phyloP scores from a whole-genome alignment of 2,329 filamentous ascomycete species.

The Claviceps sp. region DNA sequence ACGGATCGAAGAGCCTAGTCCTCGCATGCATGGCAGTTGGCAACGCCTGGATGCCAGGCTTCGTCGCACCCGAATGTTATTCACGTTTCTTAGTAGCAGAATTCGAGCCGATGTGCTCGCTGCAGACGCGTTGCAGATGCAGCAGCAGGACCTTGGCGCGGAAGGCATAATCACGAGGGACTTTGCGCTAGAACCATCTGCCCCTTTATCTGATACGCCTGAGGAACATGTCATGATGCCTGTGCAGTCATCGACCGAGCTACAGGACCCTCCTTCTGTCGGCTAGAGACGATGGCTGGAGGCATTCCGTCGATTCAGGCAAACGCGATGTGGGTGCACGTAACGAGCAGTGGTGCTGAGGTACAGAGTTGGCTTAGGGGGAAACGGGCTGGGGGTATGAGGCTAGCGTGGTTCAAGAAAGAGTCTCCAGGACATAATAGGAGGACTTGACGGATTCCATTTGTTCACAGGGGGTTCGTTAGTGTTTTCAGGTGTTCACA shows the following conservation, averaged over 20 bases:
- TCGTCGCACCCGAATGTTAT: neutral
- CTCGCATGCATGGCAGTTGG: neutral
- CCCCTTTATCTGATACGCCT: neutral
- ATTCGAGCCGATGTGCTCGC: neutral
- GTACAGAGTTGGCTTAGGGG: neutral
- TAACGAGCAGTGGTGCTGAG: no score
- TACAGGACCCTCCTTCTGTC: neutral
- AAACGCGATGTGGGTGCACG: neutral
- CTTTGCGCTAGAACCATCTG: constrained; percentile 5
- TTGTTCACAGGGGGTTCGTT: no score
- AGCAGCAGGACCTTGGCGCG: neutral
- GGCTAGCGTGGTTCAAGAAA: no score
- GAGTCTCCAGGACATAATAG: no score
- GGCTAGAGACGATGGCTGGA: constrained; percentile 3
- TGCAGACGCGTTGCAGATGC: neutral
- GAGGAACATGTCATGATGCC: neutral
- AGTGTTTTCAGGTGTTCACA: no score
- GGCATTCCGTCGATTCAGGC: neutral
- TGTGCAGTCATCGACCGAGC: neutral
- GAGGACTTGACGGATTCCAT: no score
- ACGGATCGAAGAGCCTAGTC: neutral
- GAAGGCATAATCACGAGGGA: constrained; percentile 3
- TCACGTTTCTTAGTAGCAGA: neutral
- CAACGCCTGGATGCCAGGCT: neutral
- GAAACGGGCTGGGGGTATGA: no score